phyloP scores from a whole-genome alignment of 2,329 filamentous ascomycete genomes.

The Curvularia verruculosa region DNA sequence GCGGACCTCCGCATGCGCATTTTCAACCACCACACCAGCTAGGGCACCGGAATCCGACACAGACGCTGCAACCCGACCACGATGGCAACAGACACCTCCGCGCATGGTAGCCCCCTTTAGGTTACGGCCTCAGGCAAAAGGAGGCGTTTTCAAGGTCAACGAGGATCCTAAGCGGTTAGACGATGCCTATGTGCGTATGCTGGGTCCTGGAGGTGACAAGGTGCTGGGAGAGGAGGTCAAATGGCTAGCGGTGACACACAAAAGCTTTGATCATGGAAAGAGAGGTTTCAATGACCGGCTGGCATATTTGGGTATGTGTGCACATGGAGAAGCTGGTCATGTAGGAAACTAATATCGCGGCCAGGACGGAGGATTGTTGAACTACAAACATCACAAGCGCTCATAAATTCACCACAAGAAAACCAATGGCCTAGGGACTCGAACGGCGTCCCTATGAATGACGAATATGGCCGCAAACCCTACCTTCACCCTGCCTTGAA shows the following conservation, averaged over 20 bases:
- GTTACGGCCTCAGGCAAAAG: constrained; percentile 63
- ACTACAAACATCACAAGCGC: constrained; percentile 68
- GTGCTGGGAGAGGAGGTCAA: constrained; percentile 89
- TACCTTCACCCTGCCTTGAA: constrained; percentile 74
- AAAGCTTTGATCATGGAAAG: constrained; percentile 95
- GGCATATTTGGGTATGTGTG: constrained; percentile 76
- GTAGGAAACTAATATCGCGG: constrained; percentile 20
- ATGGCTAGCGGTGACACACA: constrained; percentile 96
- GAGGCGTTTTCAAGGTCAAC: constrained; percentile 72
- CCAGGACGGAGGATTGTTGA: constrained; percentile 68
- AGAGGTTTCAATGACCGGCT: constrained; percentile 94
- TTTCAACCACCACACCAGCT: constrained; percentile 36
- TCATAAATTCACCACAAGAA: constrained; percentile 58
- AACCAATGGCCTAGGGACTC: constrained; percentile 29
- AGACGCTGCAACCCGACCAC: constrained; percentile 47
- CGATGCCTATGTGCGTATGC: constrained; percentile 74
- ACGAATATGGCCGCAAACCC: constrained; percentile 61
- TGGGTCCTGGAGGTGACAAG: constrained; percentile 74
- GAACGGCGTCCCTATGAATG: constrained; percentile 29
- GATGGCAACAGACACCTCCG: constrained; percentile 58
- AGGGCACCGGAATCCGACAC: constrained; percentile 39
- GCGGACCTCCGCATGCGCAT: constrained; percentile 47
- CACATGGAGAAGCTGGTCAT: background rate
- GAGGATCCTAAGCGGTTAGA: constrained; percentile 75
- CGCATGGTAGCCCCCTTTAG: constrained; percentile 58